Evolutionary conservation across 768 basidiomycete genomes (phyloP).

Genomic region (Peribolospora kevripleyi): DNA sequence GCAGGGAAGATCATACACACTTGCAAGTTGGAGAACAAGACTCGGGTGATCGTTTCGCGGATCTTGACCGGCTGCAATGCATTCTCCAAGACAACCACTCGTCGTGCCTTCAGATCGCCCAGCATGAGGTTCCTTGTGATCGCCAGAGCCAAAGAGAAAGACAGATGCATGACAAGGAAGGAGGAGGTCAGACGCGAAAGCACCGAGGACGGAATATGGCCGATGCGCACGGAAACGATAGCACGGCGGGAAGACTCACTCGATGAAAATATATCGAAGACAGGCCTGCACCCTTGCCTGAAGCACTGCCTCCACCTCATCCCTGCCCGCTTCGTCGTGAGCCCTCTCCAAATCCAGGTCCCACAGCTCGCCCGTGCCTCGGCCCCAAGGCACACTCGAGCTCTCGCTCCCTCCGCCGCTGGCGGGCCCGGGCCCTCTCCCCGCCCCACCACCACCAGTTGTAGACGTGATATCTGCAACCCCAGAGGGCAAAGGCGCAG

Average conservation of each 20-base stretch:
- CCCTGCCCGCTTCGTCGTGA: conserved; percentile 5
- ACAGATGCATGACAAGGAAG: not conserved
- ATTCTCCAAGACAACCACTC: conserved; percentile 78
- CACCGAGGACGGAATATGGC: not conserved
- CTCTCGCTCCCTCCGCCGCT: conserved; percentile 18
- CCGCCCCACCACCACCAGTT: not conserved
- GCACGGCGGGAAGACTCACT: not conserved
- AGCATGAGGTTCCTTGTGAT: conserved; percentile 33
- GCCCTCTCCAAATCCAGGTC: conserved; percentile 16
- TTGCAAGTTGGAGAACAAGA: conserved; percentile 73
- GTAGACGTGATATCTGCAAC: not conserved
- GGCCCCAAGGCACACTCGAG: conserved; percentile 14
- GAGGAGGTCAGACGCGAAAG: not conserved
- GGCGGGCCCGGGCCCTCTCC: conserved; percentile 1
- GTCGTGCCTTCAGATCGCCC: conserved; percentile 68
- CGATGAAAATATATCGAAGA: not conserved
- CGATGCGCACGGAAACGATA: conserved; percentile 1
- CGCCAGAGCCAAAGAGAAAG: not conserved
- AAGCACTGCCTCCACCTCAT: conserved; percentile 7
- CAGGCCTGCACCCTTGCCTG: conserved; percentile 4
- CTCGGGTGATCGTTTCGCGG: conserved; percentile 64
- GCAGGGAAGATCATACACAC: conserved; percentile 21
- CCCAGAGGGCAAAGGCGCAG: conserved; percentile 1
- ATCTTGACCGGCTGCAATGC: conserved; percentile 62
- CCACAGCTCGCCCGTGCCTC: conserved; percentile 11